A percentile compares a stretch with the other conserved stretches of the same genome.
Evolutionary conservation across 495 filamentous ascomycete genomes (phyloP).

Genomic region (Penicillium roqueforti): DNA sequence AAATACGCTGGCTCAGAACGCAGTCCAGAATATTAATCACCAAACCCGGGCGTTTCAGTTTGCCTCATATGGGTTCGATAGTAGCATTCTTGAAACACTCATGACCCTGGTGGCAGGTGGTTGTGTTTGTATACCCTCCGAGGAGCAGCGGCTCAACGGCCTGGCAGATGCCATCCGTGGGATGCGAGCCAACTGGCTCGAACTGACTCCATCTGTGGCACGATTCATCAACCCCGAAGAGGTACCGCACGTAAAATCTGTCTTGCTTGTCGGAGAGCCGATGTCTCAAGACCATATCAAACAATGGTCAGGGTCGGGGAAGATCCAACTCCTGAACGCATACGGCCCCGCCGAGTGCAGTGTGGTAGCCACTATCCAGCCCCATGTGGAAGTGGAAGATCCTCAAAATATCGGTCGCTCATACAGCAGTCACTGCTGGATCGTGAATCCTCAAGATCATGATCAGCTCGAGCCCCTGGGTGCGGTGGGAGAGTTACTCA

Average conservation of each 20-base stretch:
- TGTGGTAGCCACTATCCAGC: not conserved
- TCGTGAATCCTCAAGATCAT: constrained; percentile 22
- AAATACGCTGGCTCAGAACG: not conserved
- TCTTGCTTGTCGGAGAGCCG: constrained; percentile 36
- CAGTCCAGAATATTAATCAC: not conserved
- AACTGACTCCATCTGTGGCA: constrained; percentile 47
- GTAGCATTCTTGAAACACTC: constrained; percentile 13
- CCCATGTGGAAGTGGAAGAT: not conserved
- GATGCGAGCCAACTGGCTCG: constrained; percentile 15
- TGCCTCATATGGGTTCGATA: constrained; percentile 18
- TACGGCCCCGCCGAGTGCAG: constrained; percentile 4
- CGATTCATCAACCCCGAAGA: constrained; percentile 22
- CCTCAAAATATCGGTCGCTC: not conserved
- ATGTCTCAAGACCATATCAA: constrained; percentile 11
- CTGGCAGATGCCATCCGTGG: constrained; percentile 25
- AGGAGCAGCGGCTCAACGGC: constrained; percentile 20
- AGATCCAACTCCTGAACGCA: constrained; percentile 6
- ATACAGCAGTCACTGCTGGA: not conserved
- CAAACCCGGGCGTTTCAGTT: constrained; percentile 20
- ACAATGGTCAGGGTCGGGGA: constrained; percentile 8
- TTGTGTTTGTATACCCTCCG: constrained; percentile 28
- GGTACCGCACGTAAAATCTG: constrained; percentile 28
- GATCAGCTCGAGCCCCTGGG: constrained; percentile 37
- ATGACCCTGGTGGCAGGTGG: constrained; percentile 12
- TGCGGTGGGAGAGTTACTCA: constrained; percentile 43